Percentiles rank a stretch among this genome's conserved stretches.
Conservation (phyloP, 352 stramenopile species). For the Phytophthora pinifolia region DNA sequence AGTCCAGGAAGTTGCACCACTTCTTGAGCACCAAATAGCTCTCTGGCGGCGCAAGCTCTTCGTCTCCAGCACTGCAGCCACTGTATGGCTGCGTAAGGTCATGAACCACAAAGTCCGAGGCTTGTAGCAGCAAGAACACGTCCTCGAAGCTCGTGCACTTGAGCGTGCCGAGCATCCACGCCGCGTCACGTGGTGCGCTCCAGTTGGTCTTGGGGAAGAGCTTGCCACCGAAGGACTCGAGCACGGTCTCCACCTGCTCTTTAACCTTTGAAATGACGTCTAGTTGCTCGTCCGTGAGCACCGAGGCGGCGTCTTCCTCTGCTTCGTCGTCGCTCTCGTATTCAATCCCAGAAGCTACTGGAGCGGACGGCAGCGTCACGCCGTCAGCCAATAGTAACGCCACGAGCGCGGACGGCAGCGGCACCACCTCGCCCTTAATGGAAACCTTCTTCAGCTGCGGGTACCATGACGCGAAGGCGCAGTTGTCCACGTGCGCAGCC, state of each 20-base stretch:
- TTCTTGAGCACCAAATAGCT: slow-evolving; percentile 92
- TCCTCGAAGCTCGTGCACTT: slow-evolving; percentile 83
- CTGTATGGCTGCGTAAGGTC: slow-evolving; percentile 89
- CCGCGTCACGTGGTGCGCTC: slow-evolving; percentile 91
- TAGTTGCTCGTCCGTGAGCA: slow-evolving; percentile 25
- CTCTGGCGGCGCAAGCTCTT: slow-evolving; percentile 11
- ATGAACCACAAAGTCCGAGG: slow-evolving; percentile 89
- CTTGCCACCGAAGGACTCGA: slow-evolving; percentile 64
- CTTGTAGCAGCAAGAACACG: slow-evolving; percentile 80
- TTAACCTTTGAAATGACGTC: slow-evolving; percentile 42
- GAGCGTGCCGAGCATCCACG: slow-evolving; percentile 90
- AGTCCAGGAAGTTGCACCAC: slow-evolving; percentile 94
- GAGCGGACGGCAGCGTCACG: slow-evolving; percentile 46
- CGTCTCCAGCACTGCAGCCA: slow-evolving; percentile 44
- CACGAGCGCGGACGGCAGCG: slow-evolving; percentile 56
- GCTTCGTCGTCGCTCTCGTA: slow-evolving; percentile 24
- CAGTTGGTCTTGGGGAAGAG: slow-evolving; percentile 94
- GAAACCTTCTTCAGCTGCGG: slow-evolving; percentile 51
- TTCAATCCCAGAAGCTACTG: slow-evolving; percentile 23
- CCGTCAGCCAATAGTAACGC: slow-evolving; percentile 66
- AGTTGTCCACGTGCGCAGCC: slow-evolving; percentile 75
- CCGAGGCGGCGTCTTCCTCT: slow-evolving; percentile 21
- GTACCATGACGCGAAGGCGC: slow-evolving; percentile 77
- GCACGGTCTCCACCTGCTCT: slow-evolving; percentile 59
- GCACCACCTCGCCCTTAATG: slow-evolving; percentile 64